phyloP scores from a whole-genome alignment of 305 asterid genomes.

The Withania somnifera region DNA sequence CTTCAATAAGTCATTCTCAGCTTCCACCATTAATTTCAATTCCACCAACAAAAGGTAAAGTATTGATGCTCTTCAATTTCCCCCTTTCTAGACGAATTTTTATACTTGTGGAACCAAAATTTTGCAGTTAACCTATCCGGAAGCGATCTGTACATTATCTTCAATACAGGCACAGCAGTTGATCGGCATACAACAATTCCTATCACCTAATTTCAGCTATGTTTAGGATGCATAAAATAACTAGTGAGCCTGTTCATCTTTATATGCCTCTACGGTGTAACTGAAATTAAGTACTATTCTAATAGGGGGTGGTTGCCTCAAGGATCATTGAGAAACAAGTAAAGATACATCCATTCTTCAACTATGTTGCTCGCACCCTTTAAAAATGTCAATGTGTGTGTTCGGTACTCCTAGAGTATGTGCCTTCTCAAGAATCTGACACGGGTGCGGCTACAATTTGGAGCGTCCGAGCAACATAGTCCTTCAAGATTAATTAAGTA shows the following conservation, averaged over 20 bases:
- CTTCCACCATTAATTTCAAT: background rate
- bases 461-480: no score
- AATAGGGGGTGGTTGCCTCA: background rate
- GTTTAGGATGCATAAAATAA: background rate
- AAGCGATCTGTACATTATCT: background rate
- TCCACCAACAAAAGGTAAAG: conserved; percentile 4
- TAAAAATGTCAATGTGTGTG: no score
- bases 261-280: background rate
- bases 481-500: background rate
- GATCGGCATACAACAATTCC: background rate
- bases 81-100: background rate
- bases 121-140: background rate
- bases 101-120: background rate
- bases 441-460: no score
- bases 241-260: background rate
- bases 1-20: background rate
- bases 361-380: no score
- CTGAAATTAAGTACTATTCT: background rate
- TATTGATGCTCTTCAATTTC: background rate
- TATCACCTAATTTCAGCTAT: background rate
- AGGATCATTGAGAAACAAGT: background rate
- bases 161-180: background rate
- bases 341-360: background rate
- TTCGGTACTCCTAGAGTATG: no score
- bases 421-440: no score